Percentiles rank a stretch among this genome's conserved stretches.
phyloP scores from a whole-genome alignment of 352 stramenopile species.

The Pythium volutum region DNA sequence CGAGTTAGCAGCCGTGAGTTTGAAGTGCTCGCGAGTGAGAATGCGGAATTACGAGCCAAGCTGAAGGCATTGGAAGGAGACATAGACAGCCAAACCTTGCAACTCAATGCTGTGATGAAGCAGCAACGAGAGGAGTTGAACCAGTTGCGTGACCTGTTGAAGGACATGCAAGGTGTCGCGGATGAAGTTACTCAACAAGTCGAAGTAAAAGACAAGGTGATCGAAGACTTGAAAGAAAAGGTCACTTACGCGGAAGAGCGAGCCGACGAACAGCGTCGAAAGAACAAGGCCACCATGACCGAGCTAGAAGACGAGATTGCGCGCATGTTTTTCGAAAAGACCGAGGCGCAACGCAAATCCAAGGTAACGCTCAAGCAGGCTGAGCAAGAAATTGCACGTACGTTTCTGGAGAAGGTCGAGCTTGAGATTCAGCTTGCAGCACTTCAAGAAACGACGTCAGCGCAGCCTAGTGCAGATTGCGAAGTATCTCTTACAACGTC shows the following conservation, averaged over 20 bases:
- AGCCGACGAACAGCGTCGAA: conserved; percentile 32
- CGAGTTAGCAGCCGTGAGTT: conserved; percentile 1
- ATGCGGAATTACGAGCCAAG: background rate
- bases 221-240: conserved; percentile 28
- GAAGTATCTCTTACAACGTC: background rate
- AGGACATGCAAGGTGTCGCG: background rate
- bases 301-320: conserved; percentile 55
- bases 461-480: background rate
- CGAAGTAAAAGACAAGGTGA: conserved; percentile 22
- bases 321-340: conserved; percentile 49
- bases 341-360: conserved; percentile 43
- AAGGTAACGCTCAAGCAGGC: conserved; percentile 55
- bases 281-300: conserved; percentile 36
- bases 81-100: conserved; percentile 29
- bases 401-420: conserved; percentile 56
- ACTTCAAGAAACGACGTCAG: background rate
- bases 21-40: background rate
- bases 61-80: conserved; percentile 32
- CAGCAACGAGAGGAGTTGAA: conserved; percentile 25
- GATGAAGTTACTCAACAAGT: conserved; percentile 3
- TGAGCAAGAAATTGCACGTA: conserved; percentile 48
- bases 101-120: conserved; percentile 35
- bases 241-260: conserved; percentile 30
- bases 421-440: conserved; percentile 34
- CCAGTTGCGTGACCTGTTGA: background rate